These are phyloP conservation scores for Triglochin maritima DNA, from an alignment of 106 monocot genomes.

Conservation along the genomic window DNA sequence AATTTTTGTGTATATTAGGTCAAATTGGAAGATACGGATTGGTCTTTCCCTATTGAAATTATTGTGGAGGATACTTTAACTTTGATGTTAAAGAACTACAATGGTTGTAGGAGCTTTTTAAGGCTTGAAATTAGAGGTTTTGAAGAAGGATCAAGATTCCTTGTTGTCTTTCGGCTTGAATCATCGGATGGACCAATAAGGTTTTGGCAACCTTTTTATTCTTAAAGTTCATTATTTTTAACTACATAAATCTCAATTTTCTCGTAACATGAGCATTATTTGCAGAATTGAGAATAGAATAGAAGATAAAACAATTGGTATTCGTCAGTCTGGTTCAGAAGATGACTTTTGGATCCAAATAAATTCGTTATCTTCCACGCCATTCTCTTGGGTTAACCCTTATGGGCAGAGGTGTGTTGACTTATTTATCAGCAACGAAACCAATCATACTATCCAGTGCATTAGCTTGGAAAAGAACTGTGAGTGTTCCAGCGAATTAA, in stretches of 20 bases:
- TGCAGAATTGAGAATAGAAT: conserved; percentile 85
- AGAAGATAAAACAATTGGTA: conserved; percentile 18
- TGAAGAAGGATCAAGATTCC: conserved; percentile 93
- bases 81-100: conserved; percentile 44
- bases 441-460: conserved; percentile 20
- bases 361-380: conserved; percentile 54
- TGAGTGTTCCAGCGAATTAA: conserved; percentile 27
- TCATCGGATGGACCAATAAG: conserved; percentile 64
- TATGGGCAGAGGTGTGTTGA: conserved; percentile 58
- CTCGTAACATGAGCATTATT: not conserved
- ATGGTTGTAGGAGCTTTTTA: conserved; percentile 56
- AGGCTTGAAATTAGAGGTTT: conserved; percentile 86
- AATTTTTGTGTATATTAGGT: conserved; percentile 23
- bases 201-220: conserved; percentile 16
- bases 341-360: conserved; percentile 53
- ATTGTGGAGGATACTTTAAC: conserved; percentile 63
- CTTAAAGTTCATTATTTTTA: not conserved
- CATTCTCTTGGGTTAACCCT: conserved; percentile 76
- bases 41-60: conserved; percentile 87
- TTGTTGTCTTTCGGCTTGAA: conserved; percentile 60
- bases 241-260: not conserved
- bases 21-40: conserved; percentile 52
- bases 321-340: conserved; percentile 60
- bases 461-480: conserved; percentile 47
- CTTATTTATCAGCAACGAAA: conserved; percentile 28